phyloP scores from a whole-genome alignment of 2,329 filamentous ascomycete species.

The Calonectria multiphialidica region DNA sequence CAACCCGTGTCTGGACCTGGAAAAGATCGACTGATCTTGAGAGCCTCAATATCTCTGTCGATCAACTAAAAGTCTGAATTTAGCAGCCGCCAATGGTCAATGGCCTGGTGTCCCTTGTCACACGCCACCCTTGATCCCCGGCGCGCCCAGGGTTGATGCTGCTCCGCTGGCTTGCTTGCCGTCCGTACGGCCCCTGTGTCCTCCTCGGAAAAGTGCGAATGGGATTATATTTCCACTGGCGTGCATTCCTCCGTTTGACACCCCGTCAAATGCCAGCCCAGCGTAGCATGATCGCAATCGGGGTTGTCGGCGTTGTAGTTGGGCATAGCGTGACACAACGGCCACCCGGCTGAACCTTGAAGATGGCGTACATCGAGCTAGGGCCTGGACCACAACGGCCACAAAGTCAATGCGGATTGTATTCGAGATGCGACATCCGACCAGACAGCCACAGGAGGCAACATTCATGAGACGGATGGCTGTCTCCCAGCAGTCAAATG shows the following conservation, averaged over 20 bases:
- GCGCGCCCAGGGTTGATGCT: constrained; percentile 1
- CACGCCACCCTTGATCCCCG: not conserved
- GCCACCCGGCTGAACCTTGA: constrained; percentile 14
- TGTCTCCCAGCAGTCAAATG: not conserved
- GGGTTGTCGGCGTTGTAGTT: not conserved
- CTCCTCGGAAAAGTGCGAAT: not conserved
- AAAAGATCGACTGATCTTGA: constrained; percentile 13
- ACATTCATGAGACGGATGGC: not conserved
- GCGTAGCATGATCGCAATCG: not conserved
- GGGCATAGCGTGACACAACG: constrained; percentile 10
- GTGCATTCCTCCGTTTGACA: not conserved
- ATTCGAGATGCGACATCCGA: not conserved
- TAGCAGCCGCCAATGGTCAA: not conserved
- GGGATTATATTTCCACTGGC: not conserved
- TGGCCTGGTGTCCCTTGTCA: constrained; percentile 4
- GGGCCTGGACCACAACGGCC: constrained; percentile 12
- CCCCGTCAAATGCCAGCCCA: not conserved
- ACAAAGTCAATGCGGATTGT: constrained; percentile 3
- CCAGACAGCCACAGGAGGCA: not conserved
- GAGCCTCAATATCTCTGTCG: constrained; percentile 15
- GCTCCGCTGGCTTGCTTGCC: not conserved
- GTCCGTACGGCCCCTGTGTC: not conserved
- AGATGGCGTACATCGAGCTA: not conserved
- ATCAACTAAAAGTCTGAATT: constrained; percentile 1
- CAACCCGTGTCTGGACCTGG: constrained; percentile 12